phyloP scores from a whole-genome alignment of 2,329 filamentous ascomycete genomes.

The Pseudocercospora musae region DNA sequence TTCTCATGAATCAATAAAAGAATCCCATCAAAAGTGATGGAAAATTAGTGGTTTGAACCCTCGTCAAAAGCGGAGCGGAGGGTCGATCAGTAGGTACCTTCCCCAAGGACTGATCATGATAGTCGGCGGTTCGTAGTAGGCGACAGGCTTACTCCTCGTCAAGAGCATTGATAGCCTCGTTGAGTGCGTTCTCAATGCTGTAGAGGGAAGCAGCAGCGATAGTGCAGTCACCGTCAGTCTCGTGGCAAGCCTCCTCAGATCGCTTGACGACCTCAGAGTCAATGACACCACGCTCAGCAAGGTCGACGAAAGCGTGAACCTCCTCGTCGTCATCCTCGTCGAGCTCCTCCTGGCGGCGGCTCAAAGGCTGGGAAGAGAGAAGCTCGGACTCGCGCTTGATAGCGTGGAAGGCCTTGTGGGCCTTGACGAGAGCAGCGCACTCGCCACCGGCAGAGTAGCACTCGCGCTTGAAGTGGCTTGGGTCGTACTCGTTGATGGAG shows the following conservation, averaged over 20 bases:
- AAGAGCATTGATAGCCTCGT: constrained; percentile 10
- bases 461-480: constrained; percentile 13
- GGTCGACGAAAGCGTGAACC: constrained; percentile 6
- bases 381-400: constrained; percentile 30
- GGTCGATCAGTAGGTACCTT: not conserved
- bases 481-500: constrained; percentile 22
- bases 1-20: not conserved
- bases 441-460: constrained; percentile 24
- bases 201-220: constrained; percentile 16
- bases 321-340: constrained; percentile 9
- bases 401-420: constrained; percentile 24
- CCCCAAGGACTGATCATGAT: not conserved
- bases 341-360: constrained; percentile 6
- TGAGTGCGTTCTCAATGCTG: constrained; percentile 18
- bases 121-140: not conserved
- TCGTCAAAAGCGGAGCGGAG: not conserved
- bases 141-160: not conserved
- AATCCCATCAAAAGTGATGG: not conserved
- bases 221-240: constrained; percentile 19
- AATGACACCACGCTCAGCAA: not conserved
- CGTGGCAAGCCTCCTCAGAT: constrained; percentile 17
- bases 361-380: constrained; percentile 17
- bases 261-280: constrained; percentile 6
- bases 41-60: not conserved
- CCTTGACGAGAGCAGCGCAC: constrained; percentile 29